Percentiles rank a stretch among this genome's conserved stretches.
Evolutionary conservation across 495 filamentous ascomycete species (phyloP).

Genomic region (Neurospora tetraspora): DNA sequence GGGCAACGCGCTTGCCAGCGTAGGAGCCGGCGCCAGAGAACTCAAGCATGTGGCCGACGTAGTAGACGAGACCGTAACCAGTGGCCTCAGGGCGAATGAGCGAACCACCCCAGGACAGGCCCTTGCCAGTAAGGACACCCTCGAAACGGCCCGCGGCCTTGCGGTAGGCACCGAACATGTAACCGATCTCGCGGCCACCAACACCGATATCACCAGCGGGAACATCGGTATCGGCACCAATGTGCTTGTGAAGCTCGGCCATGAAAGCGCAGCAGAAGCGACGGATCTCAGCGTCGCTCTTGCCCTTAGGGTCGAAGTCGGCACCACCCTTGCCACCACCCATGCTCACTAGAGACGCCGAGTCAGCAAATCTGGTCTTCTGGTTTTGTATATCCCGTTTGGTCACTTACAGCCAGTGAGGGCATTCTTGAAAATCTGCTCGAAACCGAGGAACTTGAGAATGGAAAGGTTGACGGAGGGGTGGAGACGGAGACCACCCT

Average conservation of each 20-base stretch:
- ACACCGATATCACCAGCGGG: conserved; percentile 94
- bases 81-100: conserved; percentile 96
- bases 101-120: conserved; percentile 81
- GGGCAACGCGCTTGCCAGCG: conserved; percentile 84
- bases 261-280: conserved; percentile 97
- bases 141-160: conserved; percentile 82
- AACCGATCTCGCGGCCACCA: conserved; percentile 80
- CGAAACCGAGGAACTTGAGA: conserved; percentile 96
- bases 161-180: conserved; percentile 93
- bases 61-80: conserved; percentile 95
- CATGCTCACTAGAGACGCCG: conserved; percentile 63
- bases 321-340: conserved; percentile 97
- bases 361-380: conserved; percentile 13
- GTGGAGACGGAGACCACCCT: conserved; percentile 94
- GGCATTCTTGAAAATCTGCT: conserved; percentile 99
- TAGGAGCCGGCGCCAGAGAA: conserved; percentile 82
- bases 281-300: conserved; percentile 93
- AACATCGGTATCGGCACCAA: conserved; percentile 92
- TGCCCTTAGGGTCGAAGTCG: conserved; percentile 99
- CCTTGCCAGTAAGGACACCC: conserved; percentile 94
- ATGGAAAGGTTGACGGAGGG: conserved; percentile 94
- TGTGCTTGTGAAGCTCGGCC: conserved; percentile 88
- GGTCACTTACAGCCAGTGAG: conserved; percentile 74
- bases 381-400: not conserved
- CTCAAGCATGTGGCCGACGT: conserved; percentile 92